Percentiles rank a stretch among this genome's conserved stretches.
These are phyloP conservation scores for Castanopsis chinensis DNA, from an alignment of 306 rosid genomes.

Conservation along the genomic window DNA sequence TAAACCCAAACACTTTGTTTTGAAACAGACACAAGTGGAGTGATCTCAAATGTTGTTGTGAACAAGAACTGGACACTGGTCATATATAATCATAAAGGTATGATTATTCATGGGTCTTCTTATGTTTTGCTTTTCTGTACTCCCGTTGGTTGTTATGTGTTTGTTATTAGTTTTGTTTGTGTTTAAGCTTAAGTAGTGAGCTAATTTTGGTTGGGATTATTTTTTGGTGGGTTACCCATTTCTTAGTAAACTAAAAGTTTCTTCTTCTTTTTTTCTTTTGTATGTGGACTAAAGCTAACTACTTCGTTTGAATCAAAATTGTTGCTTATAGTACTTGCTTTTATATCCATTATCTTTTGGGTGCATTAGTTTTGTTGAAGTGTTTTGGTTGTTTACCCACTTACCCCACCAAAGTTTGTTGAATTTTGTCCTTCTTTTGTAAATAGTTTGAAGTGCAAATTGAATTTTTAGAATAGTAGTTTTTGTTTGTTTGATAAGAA, in stretches of 20 bases:
- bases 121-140: not conserved
- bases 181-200: conserved; percentile 14
- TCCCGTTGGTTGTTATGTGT: conserved; percentile 28
- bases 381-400: not conserved
- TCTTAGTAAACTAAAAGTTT: conserved; percentile 1
- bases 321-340: conserved; percentile 5
- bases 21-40: not conserved
- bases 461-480: not conserved
- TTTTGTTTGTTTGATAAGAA: not conserved
- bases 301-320: conserved; percentile 9
- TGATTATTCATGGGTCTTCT: not conserved
- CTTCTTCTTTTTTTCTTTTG: conserved; percentile 1
- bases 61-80: not conserved
- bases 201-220: conserved; percentile 20
- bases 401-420: not conserved
- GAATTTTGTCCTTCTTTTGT: not conserved
- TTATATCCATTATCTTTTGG: conserved; percentile 6
- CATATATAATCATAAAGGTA: conserved; percentile 9
- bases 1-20: not conserved
- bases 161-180: conserved; percentile 6
- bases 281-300: not conserved
- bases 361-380: conserved; percentile 20
- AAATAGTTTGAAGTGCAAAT: not conserved
- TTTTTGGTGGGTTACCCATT: conserved; percentile 1
- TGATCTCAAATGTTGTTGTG: not conserved